phyloP scores from a whole-genome alignment of 1,284 basidiomycete genomes.

The Veloboletus limbatus region DNA sequence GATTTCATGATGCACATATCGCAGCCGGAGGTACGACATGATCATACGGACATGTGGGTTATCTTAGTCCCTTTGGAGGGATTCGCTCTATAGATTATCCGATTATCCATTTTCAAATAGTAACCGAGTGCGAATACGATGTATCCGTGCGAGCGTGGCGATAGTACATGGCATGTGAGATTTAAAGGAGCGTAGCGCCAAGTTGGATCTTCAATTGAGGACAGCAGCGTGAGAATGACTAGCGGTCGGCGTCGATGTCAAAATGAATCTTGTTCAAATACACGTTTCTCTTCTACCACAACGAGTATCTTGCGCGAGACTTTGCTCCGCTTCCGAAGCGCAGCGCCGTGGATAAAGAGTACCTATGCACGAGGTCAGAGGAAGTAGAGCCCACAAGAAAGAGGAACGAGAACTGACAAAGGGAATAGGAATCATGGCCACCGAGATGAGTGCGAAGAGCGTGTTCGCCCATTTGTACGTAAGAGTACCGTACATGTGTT shows the following conservation, averaged over 20 bases:
- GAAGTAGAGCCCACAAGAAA: neutral
- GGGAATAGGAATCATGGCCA: constrained; percentile 63
- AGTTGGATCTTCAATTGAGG: neutral
- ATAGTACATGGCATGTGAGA: neutral
- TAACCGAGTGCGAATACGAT: neutral
- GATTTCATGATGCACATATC: no score
- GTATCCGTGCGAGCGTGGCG: neutral
- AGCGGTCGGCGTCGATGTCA: neutral
- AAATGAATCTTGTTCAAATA: neutral
- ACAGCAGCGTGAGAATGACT: neutral
- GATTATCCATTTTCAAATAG: no score
- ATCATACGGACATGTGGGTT: no score
- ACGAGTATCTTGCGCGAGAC: constrained; percentile 50
- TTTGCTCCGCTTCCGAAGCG: constrained; percentile 58
- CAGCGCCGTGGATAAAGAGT: constrained; percentile 60
- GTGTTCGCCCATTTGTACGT: constrained; percentile 72
- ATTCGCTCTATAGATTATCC: no score
- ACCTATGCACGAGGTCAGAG: constrained; percentile 31
- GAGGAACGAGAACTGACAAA: constrained; percentile 43
- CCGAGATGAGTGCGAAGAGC: constrained; percentile 61
- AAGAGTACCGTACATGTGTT: constrained; percentile 57
- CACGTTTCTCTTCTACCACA: constrained; percentile 7
- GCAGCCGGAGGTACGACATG: no score
- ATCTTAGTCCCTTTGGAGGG: no score
- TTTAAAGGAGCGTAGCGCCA: neutral